Base-by-base conservation (phyloP, 257 asterid species). In the Oldenlandia corymbosa region DNA sequence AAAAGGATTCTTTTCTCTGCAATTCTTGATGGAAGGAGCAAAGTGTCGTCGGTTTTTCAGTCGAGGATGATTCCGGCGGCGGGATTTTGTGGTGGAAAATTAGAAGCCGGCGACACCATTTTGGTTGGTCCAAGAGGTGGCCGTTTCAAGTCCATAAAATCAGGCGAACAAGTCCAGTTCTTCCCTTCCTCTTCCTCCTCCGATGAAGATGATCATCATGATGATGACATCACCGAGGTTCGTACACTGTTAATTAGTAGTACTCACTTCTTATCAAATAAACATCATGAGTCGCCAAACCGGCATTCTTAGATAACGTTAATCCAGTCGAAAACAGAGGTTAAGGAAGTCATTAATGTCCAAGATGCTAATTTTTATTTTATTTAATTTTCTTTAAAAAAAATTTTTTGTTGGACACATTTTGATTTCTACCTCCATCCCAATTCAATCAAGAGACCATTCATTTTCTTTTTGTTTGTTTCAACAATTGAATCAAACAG, bases 111-210 rank as follows among this genome's bases (percentile, higher is more conserved):
- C 31, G 18, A 64, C 46, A 30, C 77, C 58, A 10, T 67, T 49
- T 7, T 16, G 63, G 32, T 62, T 68, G 1, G 64, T 79, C 62
- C 30, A 37, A 50, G 71, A 52, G 52, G 52, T 20, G 76, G 79
- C 49, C 82, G 94, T 39, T 63, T 63, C 27, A 88, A 80, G 73
- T 85, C 95, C 2, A 72, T 72, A 39, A 66, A 75, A 71, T 86
- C 91, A n/a, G 91, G 81, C 31, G 86, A 75, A 41, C 85, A 75
- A 23, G 60, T 66, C 0, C 76, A 78, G 52, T 47, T 72, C 8
- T 65, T 82, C 7, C 80, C 75, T 54, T 66, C 64, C 30, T 47
- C 71, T 10, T 65, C 83, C 7, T 81, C 75, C 57, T 66, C 64
- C 30, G 77, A 75, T 65, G 82, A 84, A 18, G 87, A 75, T 41